These are phyloP conservation scores for Wickerhamiella azymoides DNA, from an alignment of 805 yeast genomes.

Conservation along the genomic window DNA sequence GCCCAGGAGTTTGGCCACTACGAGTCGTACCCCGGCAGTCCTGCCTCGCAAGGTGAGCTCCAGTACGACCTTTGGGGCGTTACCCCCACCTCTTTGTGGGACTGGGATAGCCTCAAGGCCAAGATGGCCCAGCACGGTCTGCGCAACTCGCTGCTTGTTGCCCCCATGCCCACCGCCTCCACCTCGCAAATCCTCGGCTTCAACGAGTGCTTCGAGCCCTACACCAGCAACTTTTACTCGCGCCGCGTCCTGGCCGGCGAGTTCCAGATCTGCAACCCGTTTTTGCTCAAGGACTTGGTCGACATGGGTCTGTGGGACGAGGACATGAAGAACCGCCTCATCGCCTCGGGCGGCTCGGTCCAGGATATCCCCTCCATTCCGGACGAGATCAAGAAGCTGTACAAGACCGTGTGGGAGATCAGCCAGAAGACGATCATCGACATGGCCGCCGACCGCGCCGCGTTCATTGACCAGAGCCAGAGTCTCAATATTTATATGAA, in stretches of 20 bases:
- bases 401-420: slow-evolving; percentile 94
- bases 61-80: slow-evolving; percentile 83
- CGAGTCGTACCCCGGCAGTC: slow-evolving; percentile 66
- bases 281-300: slow-evolving; percentile 66
- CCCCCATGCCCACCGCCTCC: slow-evolving; percentile 97
- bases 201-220: slow-evolving; percentile 93
- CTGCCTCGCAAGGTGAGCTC: slow-evolving; percentile 70
- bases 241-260: slow-evolving; percentile 90
- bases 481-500: slow-evolving; percentile 77
- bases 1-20: slow-evolving; percentile 61
- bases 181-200: slow-evolving; percentile 91
- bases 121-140: slow-evolving; percentile 51
- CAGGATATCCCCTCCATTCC: slow-evolving; percentile 67
- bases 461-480: slow-evolving; percentile 77
- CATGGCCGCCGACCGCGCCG: slow-evolving; percentile 69
- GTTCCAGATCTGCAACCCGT: slow-evolving; percentile 82
- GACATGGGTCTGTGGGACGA: slow-evolving; percentile 75
- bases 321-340: slow-evolving; percentile 60
- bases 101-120: slow-evolving; percentile 64
- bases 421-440: slow-evolving; percentile 76
- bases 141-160: slow-evolving; percentile 61
- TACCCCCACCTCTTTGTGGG: slow-evolving; percentile 70
- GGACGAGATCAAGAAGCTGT: slow-evolving; percentile 54
- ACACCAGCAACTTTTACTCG: slow-evolving; percentile 81
- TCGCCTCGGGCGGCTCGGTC: slow-evolving; percentile 72